Percentiles rank a stretch among this genome's conserved stretches.
phyloP scores from a whole-genome alignment of 495 filamentous ascomycete genomes.

The Penicillium lagena region DNA sequence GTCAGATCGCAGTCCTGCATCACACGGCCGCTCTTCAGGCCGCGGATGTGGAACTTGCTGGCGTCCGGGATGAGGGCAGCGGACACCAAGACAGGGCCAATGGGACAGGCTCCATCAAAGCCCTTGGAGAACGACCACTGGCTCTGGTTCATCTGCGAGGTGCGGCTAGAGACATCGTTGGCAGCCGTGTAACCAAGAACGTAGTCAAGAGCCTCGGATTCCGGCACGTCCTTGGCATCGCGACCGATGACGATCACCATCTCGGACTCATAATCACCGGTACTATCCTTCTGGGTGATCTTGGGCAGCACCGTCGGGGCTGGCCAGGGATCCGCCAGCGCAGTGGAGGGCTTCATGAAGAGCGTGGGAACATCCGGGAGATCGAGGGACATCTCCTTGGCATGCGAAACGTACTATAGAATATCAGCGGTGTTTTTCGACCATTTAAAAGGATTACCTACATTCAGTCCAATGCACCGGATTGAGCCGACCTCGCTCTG shows the following conservation, averaged over 20 bases:
- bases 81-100: constrained; percentile 54
- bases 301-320: constrained; percentile 58
- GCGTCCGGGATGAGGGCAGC: constrained; percentile 54
- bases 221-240: constrained; percentile 58
- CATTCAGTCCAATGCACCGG: constrained; percentile 74
- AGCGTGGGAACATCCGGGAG: constrained; percentile 69
- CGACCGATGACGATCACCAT: constrained; percentile 72
- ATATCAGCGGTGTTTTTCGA: background rate
- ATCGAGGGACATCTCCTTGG: constrained; percentile 65
- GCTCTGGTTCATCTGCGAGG: constrained; percentile 70
- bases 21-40: constrained; percentile 60
- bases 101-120: constrained; percentile 75
- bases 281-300: constrained; percentile 46
- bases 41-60: constrained; percentile 55
- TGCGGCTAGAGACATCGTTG: constrained; percentile 76
- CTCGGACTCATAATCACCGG: constrained; percentile 78
- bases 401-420: constrained; percentile 62
- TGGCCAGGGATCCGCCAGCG: constrained; percentile 63
- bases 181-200: constrained; percentile 76
- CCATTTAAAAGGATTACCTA: constrained; percentile 10
- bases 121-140: constrained; percentile 82
- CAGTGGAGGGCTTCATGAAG: constrained; percentile 74
- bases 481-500: constrained; percentile 40
- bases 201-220: constrained; percentile 63
- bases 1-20: constrained; percentile 59